phyloP scores from a whole-genome alignment of 2,329 filamentous ascomycete genomes.

The Pseudopyricularia javanii region DNA sequence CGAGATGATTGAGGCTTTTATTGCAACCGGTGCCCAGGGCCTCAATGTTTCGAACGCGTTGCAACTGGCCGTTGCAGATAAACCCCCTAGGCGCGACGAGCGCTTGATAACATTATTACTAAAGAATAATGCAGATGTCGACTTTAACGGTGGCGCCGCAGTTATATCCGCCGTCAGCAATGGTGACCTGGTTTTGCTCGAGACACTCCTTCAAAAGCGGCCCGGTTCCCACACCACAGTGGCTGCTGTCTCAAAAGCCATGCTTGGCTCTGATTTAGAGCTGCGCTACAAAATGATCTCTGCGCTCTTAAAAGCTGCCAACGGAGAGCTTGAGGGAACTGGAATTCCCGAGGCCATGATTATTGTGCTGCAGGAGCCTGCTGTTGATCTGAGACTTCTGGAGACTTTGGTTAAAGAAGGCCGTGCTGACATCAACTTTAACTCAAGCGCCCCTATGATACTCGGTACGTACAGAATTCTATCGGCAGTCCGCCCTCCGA shows the following conservation, averaged over 20 bases:
- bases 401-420: constrained; percentile 36
- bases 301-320: constrained; percentile 29
- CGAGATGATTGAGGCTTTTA: constrained; percentile 35
- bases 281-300: constrained; percentile 32
- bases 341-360: constrained; percentile 30
- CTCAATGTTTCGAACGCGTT: constrained; percentile 34
- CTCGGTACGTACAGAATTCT: constrained; percentile 14
- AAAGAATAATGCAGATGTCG: constrained; percentile 38
- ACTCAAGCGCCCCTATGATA: constrained; percentile 29
- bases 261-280: constrained; percentile 28
- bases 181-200: constrained; percentile 32
- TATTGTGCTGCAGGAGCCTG: constrained; percentile 26
- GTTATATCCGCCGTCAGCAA: constrained; percentile 34
- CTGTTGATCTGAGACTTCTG: constrained; percentile 37
- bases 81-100: constrained; percentile 32
- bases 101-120: constrained; percentile 39
- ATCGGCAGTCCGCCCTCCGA: not conserved
- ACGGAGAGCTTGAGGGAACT: constrained; percentile 21
- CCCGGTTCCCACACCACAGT: constrained; percentile 33
- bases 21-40: constrained; percentile 30
- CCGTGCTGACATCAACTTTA: constrained; percentile 37
- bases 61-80: constrained; percentile 38
- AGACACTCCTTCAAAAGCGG: constrained; percentile 28
- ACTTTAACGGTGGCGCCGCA: constrained; percentile 37
- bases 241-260: constrained; percentile 32